Evolutionary conservation across 345 rosid genomes (phyloP).

Genomic region (Eucalyptus sp.): DNA sequence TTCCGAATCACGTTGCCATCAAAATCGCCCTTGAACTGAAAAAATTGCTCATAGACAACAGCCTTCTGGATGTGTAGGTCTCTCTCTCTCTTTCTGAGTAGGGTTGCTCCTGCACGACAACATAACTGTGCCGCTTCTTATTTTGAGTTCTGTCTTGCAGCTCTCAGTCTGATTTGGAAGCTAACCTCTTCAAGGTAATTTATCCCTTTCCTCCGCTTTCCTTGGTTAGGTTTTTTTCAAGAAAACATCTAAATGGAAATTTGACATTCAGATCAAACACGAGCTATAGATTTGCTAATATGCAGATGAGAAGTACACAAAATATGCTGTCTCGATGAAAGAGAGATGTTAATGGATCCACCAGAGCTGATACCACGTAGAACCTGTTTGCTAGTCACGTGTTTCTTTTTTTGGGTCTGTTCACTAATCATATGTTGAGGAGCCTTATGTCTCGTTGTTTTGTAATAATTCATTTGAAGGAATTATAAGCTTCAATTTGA

Average conservation of each 20-base stretch:
- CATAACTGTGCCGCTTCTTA: neutral
- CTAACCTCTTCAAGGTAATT: constrained; percentile 74
- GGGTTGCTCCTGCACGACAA: neutral
- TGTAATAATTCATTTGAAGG: neutral
- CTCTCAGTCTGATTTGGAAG: constrained; percentile 89
- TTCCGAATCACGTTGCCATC: constrained; percentile 89
- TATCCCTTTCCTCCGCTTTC: neutral
- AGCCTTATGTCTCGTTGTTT: neutral
- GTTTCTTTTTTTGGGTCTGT: neutral
- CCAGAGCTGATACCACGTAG: neutral
- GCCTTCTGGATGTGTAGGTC: constrained; percentile 94
- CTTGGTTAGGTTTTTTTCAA: neutral
- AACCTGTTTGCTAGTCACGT: neutral
- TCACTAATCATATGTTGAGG: neutral
- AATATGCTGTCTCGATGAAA: neutral
- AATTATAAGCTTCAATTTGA: neutral
- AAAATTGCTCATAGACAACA: constrained; percentile 92
- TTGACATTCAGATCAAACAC: neutral
- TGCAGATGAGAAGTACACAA: neutral
- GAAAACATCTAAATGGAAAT: neutral
- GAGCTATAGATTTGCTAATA: neutral
- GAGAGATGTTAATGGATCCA: neutral
- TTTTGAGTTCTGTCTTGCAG: constrained; percentile 26
- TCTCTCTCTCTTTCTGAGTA: neutral
- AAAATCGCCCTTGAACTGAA: constrained; percentile 96